Percentiles rank a stretch among this genome's conserved stretches.
These are phyloP conservation scores for Apiospora hydei DNA, from an alignment of 2,329 filamentous ascomycete species.

Conservation along the genomic window DNA sequence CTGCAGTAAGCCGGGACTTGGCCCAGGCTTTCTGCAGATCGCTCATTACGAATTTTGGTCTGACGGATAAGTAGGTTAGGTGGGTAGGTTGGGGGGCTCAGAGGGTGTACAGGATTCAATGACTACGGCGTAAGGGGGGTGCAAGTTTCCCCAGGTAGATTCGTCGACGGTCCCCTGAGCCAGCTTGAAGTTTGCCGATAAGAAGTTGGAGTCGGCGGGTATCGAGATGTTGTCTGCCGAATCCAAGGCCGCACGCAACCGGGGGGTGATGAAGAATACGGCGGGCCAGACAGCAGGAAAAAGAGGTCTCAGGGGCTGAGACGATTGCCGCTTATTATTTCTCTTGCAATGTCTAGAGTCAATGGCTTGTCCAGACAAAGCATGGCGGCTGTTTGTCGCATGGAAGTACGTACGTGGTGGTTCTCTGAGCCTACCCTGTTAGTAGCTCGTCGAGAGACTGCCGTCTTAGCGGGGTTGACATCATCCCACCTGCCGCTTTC, in stretches of 20 bases:
- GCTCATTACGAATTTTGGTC: conserved; percentile 65
- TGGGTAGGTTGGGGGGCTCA: background rate
- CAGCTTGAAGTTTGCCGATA: background rate
- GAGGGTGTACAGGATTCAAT: background rate
- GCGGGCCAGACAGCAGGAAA: background rate
- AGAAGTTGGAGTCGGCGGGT: background rate
- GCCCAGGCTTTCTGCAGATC: conserved; percentile 81
- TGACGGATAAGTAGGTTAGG: background rate
- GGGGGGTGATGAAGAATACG: background rate
- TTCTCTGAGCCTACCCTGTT: background rate
- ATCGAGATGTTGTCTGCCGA: background rate
- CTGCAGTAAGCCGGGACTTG: conserved; percentile 70
- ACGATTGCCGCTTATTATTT: background rate
- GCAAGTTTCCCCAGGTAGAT: background rate
- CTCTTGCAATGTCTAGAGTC: background rate
- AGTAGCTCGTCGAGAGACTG: background rate
- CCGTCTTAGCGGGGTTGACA: conserved; percentile 27
- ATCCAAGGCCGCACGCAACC: background rate
- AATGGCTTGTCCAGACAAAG: conserved; percentile 13
- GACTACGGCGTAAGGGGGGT: background rate
- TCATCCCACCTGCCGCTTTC: conserved; percentile 24
- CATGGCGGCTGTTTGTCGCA: background rate
- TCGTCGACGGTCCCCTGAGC: background rate
- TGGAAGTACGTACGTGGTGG: conserved; percentile 8
- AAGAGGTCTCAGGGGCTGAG: background rate